These are phyloP conservation scores for Peniophora sp. DNA, from an alignment of 1,284 basidiomycete genomes.

Conservation along the genomic window DNA sequence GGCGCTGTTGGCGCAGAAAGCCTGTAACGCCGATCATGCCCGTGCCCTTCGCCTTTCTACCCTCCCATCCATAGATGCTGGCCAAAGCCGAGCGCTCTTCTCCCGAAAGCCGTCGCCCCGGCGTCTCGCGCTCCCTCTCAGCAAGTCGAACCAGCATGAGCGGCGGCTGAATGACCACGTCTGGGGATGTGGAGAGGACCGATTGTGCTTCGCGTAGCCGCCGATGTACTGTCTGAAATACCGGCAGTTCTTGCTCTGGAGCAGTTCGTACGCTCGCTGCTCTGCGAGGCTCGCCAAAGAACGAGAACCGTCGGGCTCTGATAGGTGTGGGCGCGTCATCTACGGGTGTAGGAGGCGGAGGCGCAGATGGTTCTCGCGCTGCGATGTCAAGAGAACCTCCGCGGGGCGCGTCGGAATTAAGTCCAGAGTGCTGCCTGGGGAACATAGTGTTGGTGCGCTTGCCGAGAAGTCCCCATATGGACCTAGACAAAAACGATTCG, in stretches of 20 bases:
- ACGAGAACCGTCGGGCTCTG: conserved; percentile 37
- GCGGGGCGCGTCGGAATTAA: conserved; percentile 21
- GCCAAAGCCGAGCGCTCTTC: conserved; percentile 46
- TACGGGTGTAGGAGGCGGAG: conserved; percentile 7
- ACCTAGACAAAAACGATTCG: conserved; percentile 20
- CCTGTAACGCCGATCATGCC: conserved; percentile 44
- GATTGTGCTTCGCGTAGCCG: conserved; percentile 30
- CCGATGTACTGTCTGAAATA: conserved; percentile 30
- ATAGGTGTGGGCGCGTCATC: conserved; percentile 15
- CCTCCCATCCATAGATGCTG: conserved; percentile 53
- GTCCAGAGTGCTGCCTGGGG: conserved; percentile 17
- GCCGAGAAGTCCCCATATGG: conserved; percentile 34
- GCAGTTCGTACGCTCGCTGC: conserved; percentile 6
- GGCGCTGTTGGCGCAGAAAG: conserved; percentile 52
- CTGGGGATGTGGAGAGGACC: conserved; percentile 46
- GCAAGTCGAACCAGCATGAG: conserved; percentile 39
- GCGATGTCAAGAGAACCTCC: conserved; percentile 32
- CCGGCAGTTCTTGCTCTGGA: conserved; percentile 6
- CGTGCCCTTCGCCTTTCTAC: conserved; percentile 31
- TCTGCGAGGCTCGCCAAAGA: conserved; percentile 28
- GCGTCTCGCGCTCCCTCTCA: conserved; percentile 33
- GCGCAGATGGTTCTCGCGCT: conserved; percentile 4
- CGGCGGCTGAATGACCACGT: conserved; percentile 38
- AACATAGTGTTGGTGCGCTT: conserved; percentile 31
- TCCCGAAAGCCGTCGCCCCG: conserved; percentile 33